A percentile compares a stretch with the other conserved stretches of the same genome.
Conservation (phyloP, 1,139 yeast genomes). For the Yarrowia galli region DNA sequence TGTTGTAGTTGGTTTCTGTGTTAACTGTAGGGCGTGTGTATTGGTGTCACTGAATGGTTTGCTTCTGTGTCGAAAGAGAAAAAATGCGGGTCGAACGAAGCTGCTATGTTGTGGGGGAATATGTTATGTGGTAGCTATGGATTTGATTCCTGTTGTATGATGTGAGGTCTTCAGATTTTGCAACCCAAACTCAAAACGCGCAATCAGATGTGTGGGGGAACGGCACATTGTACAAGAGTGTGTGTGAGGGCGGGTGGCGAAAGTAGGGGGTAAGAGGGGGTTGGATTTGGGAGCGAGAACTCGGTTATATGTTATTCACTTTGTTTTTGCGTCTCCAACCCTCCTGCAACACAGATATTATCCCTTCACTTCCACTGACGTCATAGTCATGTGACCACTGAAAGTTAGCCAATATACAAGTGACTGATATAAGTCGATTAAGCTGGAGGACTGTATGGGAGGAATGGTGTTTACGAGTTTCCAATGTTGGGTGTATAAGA, state of each 20-base stretch:
- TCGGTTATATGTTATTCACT: background rate
- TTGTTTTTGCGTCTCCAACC: background rate
- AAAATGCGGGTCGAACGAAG: conserved; percentile 11
- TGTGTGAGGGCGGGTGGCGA: conserved; percentile 1
- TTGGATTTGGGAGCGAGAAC: no score
- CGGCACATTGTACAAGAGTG: background rate
- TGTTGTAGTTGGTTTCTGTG: background rate
- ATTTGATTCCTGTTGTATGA: conserved; percentile 19
- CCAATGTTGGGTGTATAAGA: no score
- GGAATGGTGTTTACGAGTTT: background rate
- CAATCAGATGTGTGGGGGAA: conserved; percentile 37
- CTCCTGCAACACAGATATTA: background rate
- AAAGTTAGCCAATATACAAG: no score
- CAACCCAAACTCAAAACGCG: conserved; percentile 35
- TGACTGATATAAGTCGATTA: no score
- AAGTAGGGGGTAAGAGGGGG: background rate
- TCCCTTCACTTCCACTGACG: conserved; percentile 1
- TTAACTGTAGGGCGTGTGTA: background rate
- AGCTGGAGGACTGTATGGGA: background rate
- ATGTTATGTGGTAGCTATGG: background rate
- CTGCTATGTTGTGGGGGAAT: conserved; percentile 1
- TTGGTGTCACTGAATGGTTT: background rate
- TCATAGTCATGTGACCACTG: conserved; percentile 31
- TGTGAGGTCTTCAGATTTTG: conserved; percentile 36
- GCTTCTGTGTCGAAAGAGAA: conserved; percentile 15